Evolutionary conservation across 1,284 basidiomycete genomes (phyloP), one percentile per base, ranked within the genome.

Genomic region (Cystodermella granulosa): DNA sequence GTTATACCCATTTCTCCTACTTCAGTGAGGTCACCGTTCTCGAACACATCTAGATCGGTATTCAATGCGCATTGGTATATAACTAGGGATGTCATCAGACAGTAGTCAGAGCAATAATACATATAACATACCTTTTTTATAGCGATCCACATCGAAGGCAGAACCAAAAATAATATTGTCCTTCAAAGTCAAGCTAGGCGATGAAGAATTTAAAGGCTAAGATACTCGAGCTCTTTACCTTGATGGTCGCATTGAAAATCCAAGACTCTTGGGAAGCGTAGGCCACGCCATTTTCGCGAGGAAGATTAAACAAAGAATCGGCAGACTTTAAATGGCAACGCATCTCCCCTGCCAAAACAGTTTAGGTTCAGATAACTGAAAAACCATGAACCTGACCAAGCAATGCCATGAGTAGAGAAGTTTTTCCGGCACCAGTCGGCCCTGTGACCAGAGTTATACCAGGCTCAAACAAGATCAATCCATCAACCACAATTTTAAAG

Each of bases 141-240:
- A 92, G 3, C 90, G 76, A 34, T 72, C 70, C 56, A 81, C 76
- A 50, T 85, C 75, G 52, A 77, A 87, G 1, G 83, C 80, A 4
- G 83, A 68, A 20, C 85, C 84, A 62, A 93, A 93, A 28, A 91
- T 55, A 51, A 94, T 90, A 57, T 93, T 94, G 45, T 88, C 82
- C 63, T 68, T 60, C n/a, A n/a, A n/a, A n/a, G n/a, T n/a, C n/a
- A n/a, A n/a, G n/a, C n/a, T n/a, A n/a, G n/a, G n/a, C n/a, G n/a
- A n/a, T n/a, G n/a, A n/a, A n/a, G n/a, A n/a, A n/a, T n/a, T n/a
- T n/a, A n/a, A n/a, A n/a, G n/a, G n/a, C n/a, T n/a, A n/a, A n/a
- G n/a, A n/a, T n/a, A n/a, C n/a, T n/a, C n/a, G n/a, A n/a, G n/a
- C n/a, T n/a, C n/a, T n/a, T n/a, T n/a, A n/a, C n/a, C n/a, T n/a